Evolutionary conservation across 106 monocot genomes (phyloP), one percentile per base, ranked within the genome.

Genomic region (Acorus calamus): DNA sequence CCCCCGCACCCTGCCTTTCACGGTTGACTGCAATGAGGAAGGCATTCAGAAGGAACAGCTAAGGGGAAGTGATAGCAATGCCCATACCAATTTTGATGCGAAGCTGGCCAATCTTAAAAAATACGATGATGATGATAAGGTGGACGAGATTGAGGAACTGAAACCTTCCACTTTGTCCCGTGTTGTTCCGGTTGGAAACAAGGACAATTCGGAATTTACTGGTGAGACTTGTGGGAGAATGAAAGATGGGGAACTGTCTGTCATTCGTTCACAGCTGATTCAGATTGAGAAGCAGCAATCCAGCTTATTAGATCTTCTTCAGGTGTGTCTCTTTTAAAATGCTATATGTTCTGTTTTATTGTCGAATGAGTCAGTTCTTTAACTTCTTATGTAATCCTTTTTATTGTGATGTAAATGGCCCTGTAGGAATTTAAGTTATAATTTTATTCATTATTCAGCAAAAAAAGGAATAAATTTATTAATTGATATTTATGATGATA

Each of bases 201-300:
- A 70, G 46, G 82, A 65, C 14, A 63, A 52, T 54, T 73, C 68
- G 56, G 87, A 81, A 59, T 52, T 57, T 7, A 55, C 56, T 4
- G 9, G 28, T 28, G 28, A 28, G 28, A 28, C 28, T 28, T 42
- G 50, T 52, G 70, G 42, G 28, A 76, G 52, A 5, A 63, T 66
- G 4, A 84, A 87, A 61, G 85, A 85, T 41, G 68, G 63, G 46
- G 84, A 85, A 47, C 69, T 96, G 60, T 80, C 80, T 11, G 57
- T 78, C 69, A 91, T 96, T 55, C 74, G 80, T 59, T 78, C 74
- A 76, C 87, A 96, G 68, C 72, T 96, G 73, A 64, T 85, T 76
- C 96, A 96, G 80, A 96, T 96, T 53, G 96, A 96, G 76, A 91
- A 82, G 12, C 96, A 85, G 64, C 96, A 96, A 55, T 81, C 83